Evolutionary conservation across 768 basidiomycete genomes (phyloP), one percentile per base, ranked within the genome.

Genomic region (Suillus weaverae): DNA sequence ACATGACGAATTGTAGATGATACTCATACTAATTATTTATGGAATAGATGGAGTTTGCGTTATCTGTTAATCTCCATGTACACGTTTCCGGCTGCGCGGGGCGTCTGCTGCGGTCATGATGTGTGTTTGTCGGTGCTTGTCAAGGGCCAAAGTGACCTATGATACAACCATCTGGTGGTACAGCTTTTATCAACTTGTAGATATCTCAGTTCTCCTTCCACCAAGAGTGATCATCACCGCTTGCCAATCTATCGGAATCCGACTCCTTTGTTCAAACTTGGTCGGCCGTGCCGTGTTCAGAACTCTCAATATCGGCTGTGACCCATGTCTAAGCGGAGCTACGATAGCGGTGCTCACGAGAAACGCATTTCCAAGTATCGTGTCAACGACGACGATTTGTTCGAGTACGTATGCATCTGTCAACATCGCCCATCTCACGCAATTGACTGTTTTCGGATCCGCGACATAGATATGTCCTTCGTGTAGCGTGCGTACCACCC

Each of bases 351-450:
- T 69, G 83, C 88, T 66, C 89, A 90, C 68, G 87, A 91, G 74
- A 86, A 85, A 77, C 86, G 91, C 66, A 66, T 90, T 67, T 89
- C 90, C 68, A 89, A 89, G 74, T 85, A 91, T 78, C 85, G 89
- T 67, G 87, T 94, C 60, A 86, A 89, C 33, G 93, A 95, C 70
- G 92, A 94, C 64, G 93, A 95, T 73, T 80, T 95, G 70, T 93
- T 92, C 80, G 86, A 91, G 93, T 95, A 75, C 69, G 86, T 79
- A 76, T 46, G 50, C 44, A 48, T 62, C 51, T 32, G 26, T 70
- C 64, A 33, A 53, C 10, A 16, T 43, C n/a, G 36, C 41, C 39
- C 46, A 33, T 65, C 50, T 54, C 51, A 38, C 11, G 26, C 18
- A 30, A 13, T 61, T 64, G 54, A 70, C 69, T 43, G 53, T 67